Conservation (phyloP, 768 basidiomycete species). For the Collybiopsis confluens region DNA sequence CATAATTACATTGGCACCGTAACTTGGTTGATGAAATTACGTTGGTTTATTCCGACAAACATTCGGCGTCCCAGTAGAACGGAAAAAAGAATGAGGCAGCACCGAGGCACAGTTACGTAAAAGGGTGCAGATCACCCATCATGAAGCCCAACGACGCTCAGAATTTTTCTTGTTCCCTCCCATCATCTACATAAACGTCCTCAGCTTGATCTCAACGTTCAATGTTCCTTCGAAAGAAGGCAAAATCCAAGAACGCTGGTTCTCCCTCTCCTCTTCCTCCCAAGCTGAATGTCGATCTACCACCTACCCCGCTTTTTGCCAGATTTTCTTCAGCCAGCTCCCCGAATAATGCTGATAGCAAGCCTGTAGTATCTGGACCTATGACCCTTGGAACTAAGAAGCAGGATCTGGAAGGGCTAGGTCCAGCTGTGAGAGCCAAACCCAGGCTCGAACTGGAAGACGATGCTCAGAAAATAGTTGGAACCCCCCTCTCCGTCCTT, state of each 20-base stretch:
- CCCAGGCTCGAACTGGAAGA: neutral
- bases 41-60: too few species aligned
- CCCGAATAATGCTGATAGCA: neutral
- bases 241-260: neutral
- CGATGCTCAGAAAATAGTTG: neutral
- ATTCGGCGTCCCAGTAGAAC: too few species aligned
- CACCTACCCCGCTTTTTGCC: conserved; percentile 1
- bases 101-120: too few species aligned
- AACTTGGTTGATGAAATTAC: too few species aligned
- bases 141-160: neutral
- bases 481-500: neutral
- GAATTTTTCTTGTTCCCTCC: too few species aligned
- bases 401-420: neutral
- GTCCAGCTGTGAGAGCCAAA: neutral
- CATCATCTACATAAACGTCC: neutral
- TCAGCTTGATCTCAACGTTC: neutral
- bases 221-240: conserved; percentile 7
- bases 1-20: too few species aligned
- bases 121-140: neutral
- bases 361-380: conserved; percentile 3
- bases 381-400: neutral
- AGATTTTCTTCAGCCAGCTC: neutral
- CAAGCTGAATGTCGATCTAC: neutral
- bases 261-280: neutral
- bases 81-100: neutral